Conservation (phyloP, 176 grass and related monocot genomes). For the Zoysia pacifica region DNA sequence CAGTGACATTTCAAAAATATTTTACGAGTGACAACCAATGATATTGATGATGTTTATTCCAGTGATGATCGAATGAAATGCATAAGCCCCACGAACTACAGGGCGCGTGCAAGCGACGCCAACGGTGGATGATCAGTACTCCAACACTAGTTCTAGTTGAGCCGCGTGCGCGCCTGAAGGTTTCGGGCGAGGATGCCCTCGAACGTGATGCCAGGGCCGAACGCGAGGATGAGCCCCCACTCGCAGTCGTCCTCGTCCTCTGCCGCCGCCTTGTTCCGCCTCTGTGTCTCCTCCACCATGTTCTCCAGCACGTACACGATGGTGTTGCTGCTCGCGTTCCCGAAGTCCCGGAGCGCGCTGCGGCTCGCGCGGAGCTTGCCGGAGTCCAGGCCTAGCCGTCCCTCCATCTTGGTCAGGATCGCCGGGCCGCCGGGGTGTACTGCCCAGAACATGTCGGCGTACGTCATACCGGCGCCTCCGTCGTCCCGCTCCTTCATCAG, state of each 20-base stretch:
- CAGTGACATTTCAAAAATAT: no score
- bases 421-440: conserved; percentile 82
- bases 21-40: no score
- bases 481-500: conserved; percentile 48
- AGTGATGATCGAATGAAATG: background rate
- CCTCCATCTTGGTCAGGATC: conserved; percentile 77
- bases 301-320: conserved; percentile 85
- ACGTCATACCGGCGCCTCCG: background rate
- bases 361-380: conserved; percentile 70
- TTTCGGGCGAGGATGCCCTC: conserved; percentile 84
- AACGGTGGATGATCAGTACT: background rate
- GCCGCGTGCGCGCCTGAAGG: conserved; percentile 6
- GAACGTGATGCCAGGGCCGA: conserved; percentile 87
- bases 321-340: conserved; percentile 83
- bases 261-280: conserved; percentile 43
- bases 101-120: background rate
- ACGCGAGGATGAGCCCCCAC: conserved; percentile 83
- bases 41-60: background rate
- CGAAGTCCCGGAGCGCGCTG: conserved; percentile 66
- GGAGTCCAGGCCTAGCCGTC: conserved; percentile 34
- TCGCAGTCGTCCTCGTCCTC: conserved; percentile 45
- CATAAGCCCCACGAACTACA: background rate
- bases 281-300: conserved; percentile 63
- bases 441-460: conserved; percentile 79
- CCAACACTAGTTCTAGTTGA: background rate